These are phyloP conservation scores for Salvia hispanica DNA, from an alignment of 257 asterid species.

Conservation along the genomic window DNA sequence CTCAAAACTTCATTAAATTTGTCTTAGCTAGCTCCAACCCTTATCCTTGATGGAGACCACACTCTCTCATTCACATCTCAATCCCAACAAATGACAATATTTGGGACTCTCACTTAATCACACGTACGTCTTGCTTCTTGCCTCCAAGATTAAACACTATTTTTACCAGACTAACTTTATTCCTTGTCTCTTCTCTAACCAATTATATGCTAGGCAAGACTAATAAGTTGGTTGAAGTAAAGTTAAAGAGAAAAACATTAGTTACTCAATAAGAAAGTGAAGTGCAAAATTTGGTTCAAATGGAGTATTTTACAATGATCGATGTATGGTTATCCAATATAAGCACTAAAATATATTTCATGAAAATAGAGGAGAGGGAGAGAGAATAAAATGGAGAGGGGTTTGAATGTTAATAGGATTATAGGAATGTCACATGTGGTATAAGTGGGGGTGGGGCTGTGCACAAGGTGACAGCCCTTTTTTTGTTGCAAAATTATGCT, in stretches of 20 bases:
- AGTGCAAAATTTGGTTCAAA: too few relatives aligned
- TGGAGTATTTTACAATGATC: too few relatives aligned
- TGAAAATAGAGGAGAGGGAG: too few relatives aligned
- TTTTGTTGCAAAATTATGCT: slow-evolving; percentile 36
- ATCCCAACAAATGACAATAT: slow-evolving; percentile 7
- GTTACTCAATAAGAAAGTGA: too few relatives aligned
- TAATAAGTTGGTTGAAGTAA: too few relatives aligned
- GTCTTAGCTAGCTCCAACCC: slow-evolving; percentile 28
- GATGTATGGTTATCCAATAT: too few relatives aligned
- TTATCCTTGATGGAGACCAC: slow-evolving; percentile 28
- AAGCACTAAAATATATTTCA: too few relatives aligned
- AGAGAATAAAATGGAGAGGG: slow-evolving; percentile 16
- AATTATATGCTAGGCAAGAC: not conserved
- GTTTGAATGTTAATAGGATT: slow-evolving; percentile 11
- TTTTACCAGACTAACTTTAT: too few relatives aligned
- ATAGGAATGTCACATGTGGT: slow-evolving; percentile 44
- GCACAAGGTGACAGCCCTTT: slow-evolving; percentile 31
- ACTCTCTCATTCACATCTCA: slow-evolving; percentile 6
- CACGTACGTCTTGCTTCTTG: not conserved
- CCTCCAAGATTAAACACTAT: too few relatives aligned
- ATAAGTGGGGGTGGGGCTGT: slow-evolving; percentile 39
- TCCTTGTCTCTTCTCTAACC: not conserved
- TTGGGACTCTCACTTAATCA: not conserved
- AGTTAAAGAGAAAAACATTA: too few relatives aligned
- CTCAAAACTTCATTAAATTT: slow-evolving; percentile 21